Conservation (phyloP, 441 rosid genomes). For the Adansonia gregorii region DNA sequence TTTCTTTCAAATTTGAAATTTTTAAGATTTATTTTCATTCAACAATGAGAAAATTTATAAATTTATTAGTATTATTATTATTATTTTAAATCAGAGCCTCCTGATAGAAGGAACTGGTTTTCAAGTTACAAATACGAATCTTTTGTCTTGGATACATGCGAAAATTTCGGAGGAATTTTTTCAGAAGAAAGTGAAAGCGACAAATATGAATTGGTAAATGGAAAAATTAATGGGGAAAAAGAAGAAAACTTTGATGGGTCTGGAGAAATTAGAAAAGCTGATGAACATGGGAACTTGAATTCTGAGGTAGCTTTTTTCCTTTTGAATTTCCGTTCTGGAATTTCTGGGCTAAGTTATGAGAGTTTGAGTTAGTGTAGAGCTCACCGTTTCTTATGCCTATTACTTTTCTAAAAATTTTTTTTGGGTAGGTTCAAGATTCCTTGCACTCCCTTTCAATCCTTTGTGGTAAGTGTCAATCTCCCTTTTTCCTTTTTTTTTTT, state of each 20-base stretch:
- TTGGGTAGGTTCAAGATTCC: slow-evolving; percentile 13
- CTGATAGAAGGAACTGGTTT: slow-evolving; percentile 58
- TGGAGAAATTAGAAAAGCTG: slow-evolving; percentile 4
- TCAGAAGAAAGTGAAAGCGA: slow-evolving; percentile 25
- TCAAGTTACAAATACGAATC: slow-evolving; percentile 36
- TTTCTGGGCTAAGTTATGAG: background rate
- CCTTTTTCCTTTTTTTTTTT: background rate
- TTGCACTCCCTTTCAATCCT: slow-evolving; percentile 12
- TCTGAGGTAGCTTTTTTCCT: background rate
- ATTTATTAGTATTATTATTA: background rate
- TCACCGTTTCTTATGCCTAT: background rate
- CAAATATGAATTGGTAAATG: slow-evolving; percentile 20
- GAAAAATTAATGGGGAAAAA: slow-evolving; percentile 21
- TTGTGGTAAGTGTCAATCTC: slow-evolving; percentile 17
- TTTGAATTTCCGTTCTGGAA: background rate
- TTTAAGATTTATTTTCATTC: slow-evolving; percentile 19
- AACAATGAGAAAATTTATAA: slow-evolving; percentile 42
- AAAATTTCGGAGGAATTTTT: slow-evolving; percentile 28
- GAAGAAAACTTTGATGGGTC: slow-evolving; percentile 25
- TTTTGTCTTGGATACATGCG: slow-evolving; percentile 39
- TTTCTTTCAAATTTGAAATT: background rate
- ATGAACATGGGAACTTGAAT: slow-evolving; percentile 8
- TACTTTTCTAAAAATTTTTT: background rate
- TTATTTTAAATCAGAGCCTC: slow-evolving; percentile 46
- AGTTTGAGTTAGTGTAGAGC: background rate